Evolutionary conservation across 495 filamentous ascomycete genomes (phyloP).

Genomic region (Neurospora sp.): DNA sequence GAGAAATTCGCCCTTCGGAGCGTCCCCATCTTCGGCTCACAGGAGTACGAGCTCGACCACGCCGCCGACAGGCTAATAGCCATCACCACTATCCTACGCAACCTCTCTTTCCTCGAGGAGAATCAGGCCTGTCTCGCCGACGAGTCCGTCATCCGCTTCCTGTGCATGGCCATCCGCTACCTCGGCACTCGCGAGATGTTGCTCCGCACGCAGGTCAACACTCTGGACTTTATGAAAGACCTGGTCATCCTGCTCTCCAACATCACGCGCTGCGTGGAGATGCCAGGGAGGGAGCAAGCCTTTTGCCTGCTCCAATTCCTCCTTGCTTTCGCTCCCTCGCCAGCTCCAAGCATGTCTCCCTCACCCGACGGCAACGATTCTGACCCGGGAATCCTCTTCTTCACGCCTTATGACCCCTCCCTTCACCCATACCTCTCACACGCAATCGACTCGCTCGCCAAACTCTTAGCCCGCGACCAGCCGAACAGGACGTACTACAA

Average conservation of each 20-base stretch:
- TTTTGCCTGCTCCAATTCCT: constrained; percentile 80
- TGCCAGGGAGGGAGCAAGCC: constrained; percentile 84
- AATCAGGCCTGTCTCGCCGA: constrained; percentile 67
- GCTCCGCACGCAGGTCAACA: constrained; percentile 67
- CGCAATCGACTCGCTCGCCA: constrained; percentile 83
- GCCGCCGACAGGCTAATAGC: constrained; percentile 81
- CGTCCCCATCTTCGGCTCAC: constrained; percentile 61
- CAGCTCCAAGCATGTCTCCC: constrained; percentile 37
- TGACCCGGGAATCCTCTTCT: constrained; percentile 41
- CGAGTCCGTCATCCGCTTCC: constrained; percentile 64
- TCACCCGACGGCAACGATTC: constrained; percentile 28
- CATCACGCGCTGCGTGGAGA: constrained; percentile 64
- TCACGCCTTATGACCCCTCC: constrained; percentile 67
- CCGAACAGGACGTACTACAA: constrained; percentile 80
- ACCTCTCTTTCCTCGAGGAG: constrained; percentile 69
- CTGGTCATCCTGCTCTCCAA: constrained; percentile 82
- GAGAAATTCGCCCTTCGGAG: constrained; percentile 64
- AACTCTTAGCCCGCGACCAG: constrained; percentile 85
- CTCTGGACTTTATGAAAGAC: constrained; percentile 95
- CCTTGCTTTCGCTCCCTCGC: constrained; percentile 76
- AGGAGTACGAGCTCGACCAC: constrained; percentile 72
- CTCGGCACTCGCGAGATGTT: constrained; percentile 86
- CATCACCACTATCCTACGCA: constrained; percentile 85
- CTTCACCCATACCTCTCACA: constrained; percentile 82
- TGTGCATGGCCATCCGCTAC: constrained; percentile 71